Base-by-base conservation (phyloP, 2,329 filamentous ascomycete species). In the Nemania sp. region DNA sequence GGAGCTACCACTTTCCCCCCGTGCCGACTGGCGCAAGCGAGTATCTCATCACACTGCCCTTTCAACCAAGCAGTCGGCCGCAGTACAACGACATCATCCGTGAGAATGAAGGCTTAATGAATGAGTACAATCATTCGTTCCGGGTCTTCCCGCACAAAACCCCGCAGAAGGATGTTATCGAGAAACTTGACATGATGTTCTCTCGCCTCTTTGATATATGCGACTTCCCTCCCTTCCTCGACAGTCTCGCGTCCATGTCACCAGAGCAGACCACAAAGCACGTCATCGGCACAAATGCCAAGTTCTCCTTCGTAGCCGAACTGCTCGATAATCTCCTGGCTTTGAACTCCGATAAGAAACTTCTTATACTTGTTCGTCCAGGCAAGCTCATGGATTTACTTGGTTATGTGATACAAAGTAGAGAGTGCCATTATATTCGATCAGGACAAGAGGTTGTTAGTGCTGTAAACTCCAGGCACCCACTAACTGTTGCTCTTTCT, bases 271-370 rank as follows among this genome's bases (percentile, higher is more conserved):
- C 79, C 54, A 80, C 80, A 65, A 86, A 81, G 67, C 83, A 85
- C 64, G 79, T 81, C 1, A 78, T 81, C 57, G 81, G 81, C 54
- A 81, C 83, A 10, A 88, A 86, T 70, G 75, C 83, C 56, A 89
- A 89, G 65, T 85, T 83, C 65, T 80, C 79, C 34, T 88, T 89
- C 65, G 67, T 87, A 5, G 81, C 78, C 46, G 83, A 87, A 63
- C 74, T 89, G 3, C 69, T 87, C 32, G 74, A 80, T 18, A 68
- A 72, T 9, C 68, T 87, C 11, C 68, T 70, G n/a, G 71, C 74
- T 15, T 71, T 74, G 11, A 65, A 65, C 15, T 71, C 71, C 12
- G 75, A 80, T 11, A 79, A 77, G 39, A 81, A 79, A 37, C 71
- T 88, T 7, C 72, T 87, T 13, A 79, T 89, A 21, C 68, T 88